Conservation (phyloP, 306 rosid species). For the Casuarina glauca region DNA sequence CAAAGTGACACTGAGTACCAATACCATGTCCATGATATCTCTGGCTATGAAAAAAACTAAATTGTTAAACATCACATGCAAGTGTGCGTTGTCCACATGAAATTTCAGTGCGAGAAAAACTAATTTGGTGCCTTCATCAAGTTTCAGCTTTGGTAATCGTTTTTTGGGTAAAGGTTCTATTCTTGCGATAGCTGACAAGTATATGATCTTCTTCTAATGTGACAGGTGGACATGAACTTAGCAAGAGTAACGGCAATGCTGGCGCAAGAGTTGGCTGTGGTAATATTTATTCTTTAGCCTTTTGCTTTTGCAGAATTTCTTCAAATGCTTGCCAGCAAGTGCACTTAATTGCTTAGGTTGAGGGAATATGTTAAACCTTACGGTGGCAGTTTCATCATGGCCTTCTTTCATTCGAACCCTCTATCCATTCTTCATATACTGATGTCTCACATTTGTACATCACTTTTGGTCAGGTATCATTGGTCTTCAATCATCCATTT, state of each 20-base stretch:
- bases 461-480: slow-evolving; percentile 60
- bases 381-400: neutral
- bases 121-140: neutral
- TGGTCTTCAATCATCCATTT: slow-evolving; percentile 78
- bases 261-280: slow-evolving; percentile 89
- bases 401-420: neutral
- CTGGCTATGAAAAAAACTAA: neutral
- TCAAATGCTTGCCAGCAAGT: neutral
- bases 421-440: slow-evolving; percentile 7
- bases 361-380: neutral
- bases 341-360: neutral
- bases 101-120: neutral
- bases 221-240: slow-evolving; percentile 82
- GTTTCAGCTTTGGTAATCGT: neutral
- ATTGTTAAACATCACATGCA: neutral
- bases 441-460: slow-evolving; percentile 20
- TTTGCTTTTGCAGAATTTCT: slow-evolving; percentile 8
- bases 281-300: slow-evolving; percentile 35
- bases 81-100: neutral
- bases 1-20: neutral
- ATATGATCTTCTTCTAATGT: slow-evolving; percentile 1
- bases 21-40: neutral
- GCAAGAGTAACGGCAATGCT: slow-evolving; percentile 86
- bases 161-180: neutral
- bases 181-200: neutral